Evolutionary conservation across 2,329 filamentous ascomycete species (phyloP).

Genomic region (Lachnellula cervina): DNA sequence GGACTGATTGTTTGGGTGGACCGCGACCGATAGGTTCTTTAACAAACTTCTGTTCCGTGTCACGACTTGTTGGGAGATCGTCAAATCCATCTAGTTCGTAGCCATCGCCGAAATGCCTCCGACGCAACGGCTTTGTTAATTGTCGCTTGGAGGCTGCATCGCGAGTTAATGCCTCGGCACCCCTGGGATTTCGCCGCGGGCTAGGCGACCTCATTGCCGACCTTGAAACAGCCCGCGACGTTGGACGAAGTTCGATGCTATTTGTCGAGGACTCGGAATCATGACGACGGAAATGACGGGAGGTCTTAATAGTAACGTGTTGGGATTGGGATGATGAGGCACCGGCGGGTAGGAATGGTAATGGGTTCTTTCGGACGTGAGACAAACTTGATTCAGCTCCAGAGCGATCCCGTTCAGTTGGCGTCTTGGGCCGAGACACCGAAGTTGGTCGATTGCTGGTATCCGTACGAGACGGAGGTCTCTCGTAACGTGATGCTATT

Average conservation of each 20-base stretch:
- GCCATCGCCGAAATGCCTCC: conserved; percentile 81
- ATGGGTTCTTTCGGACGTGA: conserved; percentile 53
- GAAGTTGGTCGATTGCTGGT: conserved; percentile 43
- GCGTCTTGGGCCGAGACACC: conserved; percentile 62
- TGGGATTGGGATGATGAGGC: conserved; percentile 70
- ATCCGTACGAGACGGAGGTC: conserved; percentile 57
- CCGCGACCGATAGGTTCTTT: conserved; percentile 71
- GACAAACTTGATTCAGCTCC: conserved; percentile 46
- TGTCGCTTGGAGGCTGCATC: conserved; percentile 59
- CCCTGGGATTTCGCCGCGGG: conserved; percentile 44
- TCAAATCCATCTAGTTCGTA: conserved; percentile 91
- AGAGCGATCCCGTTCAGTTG: conserved; percentile 52
- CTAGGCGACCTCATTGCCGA: conserved; percentile 53
- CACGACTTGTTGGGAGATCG: conserved; percentile 82
- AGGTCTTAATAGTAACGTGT: conserved; percentile 66
- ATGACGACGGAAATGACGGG: conserved; percentile 70
- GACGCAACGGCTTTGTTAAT: conserved; percentile 66
- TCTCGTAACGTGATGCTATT: conserved; percentile 44
- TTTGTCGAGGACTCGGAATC: conserved; percentile 70
- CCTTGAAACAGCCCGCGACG: conserved; percentile 54
- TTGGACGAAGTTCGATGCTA: conserved; percentile 52
- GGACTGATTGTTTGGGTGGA: conserved; percentile 54
- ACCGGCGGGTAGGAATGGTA: conserved; percentile 77
- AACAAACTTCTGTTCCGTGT: conserved; percentile 74
- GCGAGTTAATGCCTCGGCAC: conserved; percentile 35